Base-by-base conservation (phyloP, 441 rosid genomes). In the Rhodomyrtus psidioides region DNA sequence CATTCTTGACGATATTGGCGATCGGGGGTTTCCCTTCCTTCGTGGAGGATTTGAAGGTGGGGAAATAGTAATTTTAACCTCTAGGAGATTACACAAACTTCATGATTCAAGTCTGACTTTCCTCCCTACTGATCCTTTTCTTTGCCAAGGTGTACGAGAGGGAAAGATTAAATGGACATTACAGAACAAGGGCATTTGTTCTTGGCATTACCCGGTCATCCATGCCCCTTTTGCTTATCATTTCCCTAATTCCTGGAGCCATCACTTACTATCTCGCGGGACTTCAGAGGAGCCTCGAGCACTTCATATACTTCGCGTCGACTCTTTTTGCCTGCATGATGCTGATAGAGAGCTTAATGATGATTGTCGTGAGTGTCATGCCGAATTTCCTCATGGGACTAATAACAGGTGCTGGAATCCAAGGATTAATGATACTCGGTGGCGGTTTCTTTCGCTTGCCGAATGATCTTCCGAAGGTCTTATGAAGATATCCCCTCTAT, bases 11-110 rank as follows among this genome's bases (percentile, higher is more conserved):
- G 3, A 85, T 76, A 28, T 56, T 85, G 74, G 86, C 86, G 7
- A 85, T 85, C 9, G 75, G 86, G n/a, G 83, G 86, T 51, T 85
- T 85, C 55, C 83, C 86, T 85, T 76, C 86, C 81, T 85, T 85
- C 44, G 86, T 76, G 13, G 83, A 85, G 56, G 86, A 85, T 62
- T 54, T 76, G 86, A 85, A 85, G 83, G 86, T 85, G 28, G 28
- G 46, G 26, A 19, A 24, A 70, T 49, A 65, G 49, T 70, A 70
- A 70, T 39, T 21, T 3, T 39, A 39, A 21, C 79, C n/a, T 70
- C 51, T 70, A 39, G 49, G 49, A 39, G 79, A 70, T 39, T 21
- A 10, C 79, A 39, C 49, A 12, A 70, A 70, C 49, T 70, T 70
- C 79, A 39, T 39, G 79, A 70, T 70, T 70, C n/a, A 39, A 70